phyloP scores from a whole-genome alignment of 2,329 filamentous ascomycete species.

The Aschersonia sp. region DNA sequence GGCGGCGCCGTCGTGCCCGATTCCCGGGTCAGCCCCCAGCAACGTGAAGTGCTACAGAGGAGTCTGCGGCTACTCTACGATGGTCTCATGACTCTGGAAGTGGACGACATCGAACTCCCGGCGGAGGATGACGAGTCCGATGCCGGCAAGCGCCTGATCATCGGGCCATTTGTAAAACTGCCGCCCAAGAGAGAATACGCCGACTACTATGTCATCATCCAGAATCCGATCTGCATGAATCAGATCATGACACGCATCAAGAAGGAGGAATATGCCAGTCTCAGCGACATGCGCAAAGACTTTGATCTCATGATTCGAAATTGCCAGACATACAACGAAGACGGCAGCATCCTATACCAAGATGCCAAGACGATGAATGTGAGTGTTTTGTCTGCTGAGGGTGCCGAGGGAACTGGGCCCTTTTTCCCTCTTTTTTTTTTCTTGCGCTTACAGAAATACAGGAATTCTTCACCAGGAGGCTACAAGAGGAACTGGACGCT shows the following conservation, averaged over 20 bases:
- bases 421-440: too few relatives aligned
- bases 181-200: constrained; percentile 81
- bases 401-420: background rate
- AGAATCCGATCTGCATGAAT: constrained; percentile 89
- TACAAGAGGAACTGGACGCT: constrained; percentile 36
- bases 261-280: constrained; percentile 75
- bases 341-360: constrained; percentile 78
- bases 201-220: constrained; percentile 91
- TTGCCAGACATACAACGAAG: constrained; percentile 92
- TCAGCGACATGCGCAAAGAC: constrained; percentile 71
- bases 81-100: constrained; percentile 68
- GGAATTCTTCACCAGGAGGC: constrained; percentile 41
- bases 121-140: constrained; percentile 43
- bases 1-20: constrained; percentile 18
- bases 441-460: constrained; percentile 10
- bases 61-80: constrained; percentile 69
- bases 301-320: constrained; percentile 77
- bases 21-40: constrained; percentile 44
- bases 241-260: constrained; percentile 91
- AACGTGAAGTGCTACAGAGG: constrained; percentile 65
- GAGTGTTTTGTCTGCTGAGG: constrained; percentile 17
- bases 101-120: constrained; percentile 49
- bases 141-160: constrained; percentile 60
- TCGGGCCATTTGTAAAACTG: constrained; percentile 85
- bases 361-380: constrained; percentile 92